These are phyloP conservation scores for Lepiota venenata DNA, from an alignment of 768 basidiomycete genomes.

Conservation along the genomic window DNA sequence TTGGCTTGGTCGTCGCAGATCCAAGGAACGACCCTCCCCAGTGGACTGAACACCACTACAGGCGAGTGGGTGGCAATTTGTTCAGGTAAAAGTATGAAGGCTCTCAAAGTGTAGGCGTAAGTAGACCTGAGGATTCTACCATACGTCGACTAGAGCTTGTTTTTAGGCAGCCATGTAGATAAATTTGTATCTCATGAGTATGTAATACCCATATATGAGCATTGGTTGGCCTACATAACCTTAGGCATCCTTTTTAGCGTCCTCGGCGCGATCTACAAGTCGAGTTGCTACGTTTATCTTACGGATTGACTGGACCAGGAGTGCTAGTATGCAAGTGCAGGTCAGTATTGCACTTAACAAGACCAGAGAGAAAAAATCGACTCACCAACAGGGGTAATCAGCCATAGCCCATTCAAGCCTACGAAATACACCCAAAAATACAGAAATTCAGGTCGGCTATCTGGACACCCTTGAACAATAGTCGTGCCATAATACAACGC, in stretches of 20 bases:
- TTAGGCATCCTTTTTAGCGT: conserved; percentile 2
- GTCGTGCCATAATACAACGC: conserved; percentile 12
- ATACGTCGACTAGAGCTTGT: not conserved
- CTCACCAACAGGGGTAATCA: conserved; percentile 12
- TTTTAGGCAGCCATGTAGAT: not conserved
- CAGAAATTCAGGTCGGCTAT: conserved; percentile 12
- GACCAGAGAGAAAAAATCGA: not conserved
- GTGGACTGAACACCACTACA: conserved; percentile 66
- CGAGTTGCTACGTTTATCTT: conserved; percentile 1
- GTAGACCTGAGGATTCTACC: not conserved
- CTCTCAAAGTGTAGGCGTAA: conserved; percentile 64
- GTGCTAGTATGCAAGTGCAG: not conserved
- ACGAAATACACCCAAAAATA: conserved; percentile 17
- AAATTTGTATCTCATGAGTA: conserved; percentile 4
- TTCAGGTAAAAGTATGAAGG: conserved; percentile 78
- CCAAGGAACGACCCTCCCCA: conserved; percentile 70
- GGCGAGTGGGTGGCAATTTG: conserved; percentile 89
- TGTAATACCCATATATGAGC: conserved; percentile 7
- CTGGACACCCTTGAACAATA: conserved; percentile 10
- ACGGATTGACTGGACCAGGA: conserved; percentile 1
- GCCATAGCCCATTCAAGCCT: conserved; percentile 13
- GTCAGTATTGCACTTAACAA: not conserved
- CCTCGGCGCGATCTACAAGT: not conserved
- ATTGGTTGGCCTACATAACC: not conserved
- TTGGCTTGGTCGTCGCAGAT: conserved; percentile 89